Base-by-base conservation (phyloP, 2,329 filamentous ascomycete species). In the Coniochaeta sp. region DNA sequence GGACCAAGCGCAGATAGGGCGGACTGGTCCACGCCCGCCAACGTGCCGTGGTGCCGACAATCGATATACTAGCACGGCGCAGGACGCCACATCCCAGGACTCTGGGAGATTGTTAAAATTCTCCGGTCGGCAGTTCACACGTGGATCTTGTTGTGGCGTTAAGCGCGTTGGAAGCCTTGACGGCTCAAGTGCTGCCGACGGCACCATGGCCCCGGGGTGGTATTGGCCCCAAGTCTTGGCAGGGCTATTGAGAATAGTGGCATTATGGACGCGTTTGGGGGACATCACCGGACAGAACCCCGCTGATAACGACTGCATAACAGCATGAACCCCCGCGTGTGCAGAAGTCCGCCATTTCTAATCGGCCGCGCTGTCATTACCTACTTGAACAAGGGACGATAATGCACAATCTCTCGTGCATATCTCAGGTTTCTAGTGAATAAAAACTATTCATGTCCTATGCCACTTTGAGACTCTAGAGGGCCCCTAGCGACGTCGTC, bases 231-330 rank as follows among this genome's bases (percentile, higher is more conserved):
- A 26, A 22, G 22, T 26, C 43, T 47, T 47, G 43, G 43, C 34
- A 36, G 34, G 34, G 34, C 38, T 40, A 40, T n/a, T 17, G 38
- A 40, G 38, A 4, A 40, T 40, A 40, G 38, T n/a, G 16, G 38
- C 17, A 40, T 38, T 38, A 9, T 5, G 6, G 28, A 50, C 7
- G 19, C 19, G 11, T 50, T 43, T n/a, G n/a, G n/a, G 17, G 44
- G n/a, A 16, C 14, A 2, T 50, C 11, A 8, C 24, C 47, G 47
- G 47, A 28, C 47, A 52, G n/a, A 52, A 57, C 54, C 54, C 54
- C 54, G 54, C 54, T 38, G 54, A 57, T 57, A 57, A 57, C 54
- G 34, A 57, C 54, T 57, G 54, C 34, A 34, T 33, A 47, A 47
- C 11, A 24, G 26, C 50, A n/a, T 36, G 17, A 5, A 38, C 22